A percentile compares a stretch with the other conserved stretches of the same genome.
These are phyloP conservation scores for Populus hybrid DNA, from an alignment of 441 rosid species.

Conservation along the genomic window DNA sequence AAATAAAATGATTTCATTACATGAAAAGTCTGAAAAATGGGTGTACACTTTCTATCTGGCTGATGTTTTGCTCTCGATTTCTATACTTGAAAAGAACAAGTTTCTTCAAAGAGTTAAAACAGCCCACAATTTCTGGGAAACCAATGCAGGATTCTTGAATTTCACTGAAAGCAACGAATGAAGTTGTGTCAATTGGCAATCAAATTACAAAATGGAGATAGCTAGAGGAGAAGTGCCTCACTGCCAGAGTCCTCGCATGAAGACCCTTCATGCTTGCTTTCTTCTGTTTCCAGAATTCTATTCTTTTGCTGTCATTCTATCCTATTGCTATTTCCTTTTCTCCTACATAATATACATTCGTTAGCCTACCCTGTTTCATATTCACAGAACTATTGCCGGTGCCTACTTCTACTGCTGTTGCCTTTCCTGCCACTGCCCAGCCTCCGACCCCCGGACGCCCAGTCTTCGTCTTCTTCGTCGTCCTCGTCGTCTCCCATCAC, in stretches of 20 bases:
- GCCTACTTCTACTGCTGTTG: constrained; percentile 43
- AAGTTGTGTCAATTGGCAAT: constrained; percentile 9
- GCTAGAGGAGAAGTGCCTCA: constrained; percentile 1
- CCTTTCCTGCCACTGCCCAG: constrained; percentile 37
- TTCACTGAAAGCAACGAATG: constrained; percentile 30
- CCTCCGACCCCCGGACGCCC: constrained; percentile 51
- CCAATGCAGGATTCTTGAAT: constrained; percentile 18
- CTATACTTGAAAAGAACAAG: background rate
- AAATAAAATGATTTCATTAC: background rate
- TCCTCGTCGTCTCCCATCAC: constrained; percentile 36
- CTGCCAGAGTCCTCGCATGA: constrained; percentile 9
- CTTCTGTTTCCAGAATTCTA: constrained; percentile 27
- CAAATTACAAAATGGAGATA: constrained; percentile 34
- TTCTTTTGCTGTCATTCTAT: constrained; percentile 26
- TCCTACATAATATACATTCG: constrained; percentile 46
- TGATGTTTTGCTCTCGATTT: background rate
- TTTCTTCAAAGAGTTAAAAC: background rate
- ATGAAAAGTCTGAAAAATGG: background rate
- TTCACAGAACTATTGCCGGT: constrained; percentile 42
- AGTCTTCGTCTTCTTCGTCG: constrained; percentile 45
- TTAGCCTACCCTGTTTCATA: constrained; percentile 47
- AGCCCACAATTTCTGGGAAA: background rate
- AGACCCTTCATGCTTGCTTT: background rate
- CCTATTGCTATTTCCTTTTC: constrained; percentile 34
- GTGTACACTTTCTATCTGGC: background rate